Evolutionary conservation across 805 yeast species (phyloP), one percentile per base, ranked within the genome.

Genomic region (Lachancea kluyveri): DNA sequence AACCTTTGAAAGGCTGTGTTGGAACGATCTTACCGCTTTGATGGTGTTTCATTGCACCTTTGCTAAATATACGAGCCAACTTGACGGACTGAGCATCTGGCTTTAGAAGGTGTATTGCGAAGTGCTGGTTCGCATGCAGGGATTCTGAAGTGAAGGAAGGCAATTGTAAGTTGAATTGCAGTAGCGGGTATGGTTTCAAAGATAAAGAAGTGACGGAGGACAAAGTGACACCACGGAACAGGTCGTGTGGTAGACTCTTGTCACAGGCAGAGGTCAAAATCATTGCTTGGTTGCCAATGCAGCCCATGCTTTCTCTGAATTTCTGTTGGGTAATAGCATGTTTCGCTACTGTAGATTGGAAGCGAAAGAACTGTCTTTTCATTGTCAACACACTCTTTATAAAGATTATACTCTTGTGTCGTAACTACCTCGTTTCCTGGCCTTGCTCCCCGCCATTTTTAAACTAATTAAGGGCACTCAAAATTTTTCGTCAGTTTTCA

Each of bases 131-230:
- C n/a, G 65, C 59, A 46, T 82, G 85, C 17, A 90, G 60, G 8
- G 73, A 62, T 5, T 64, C 61, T 0, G 94, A 79, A 0, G 97
- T 88, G 19, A 78, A 68, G 4, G 95, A 84, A 0, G 97, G 97
- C 9, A 77, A 62, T 55, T 84, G 94, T 22, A 90, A 62, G 53
- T 90, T 90, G 63, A 90, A 88, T 47, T 85, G 92, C 1, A 90
- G 49, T 33, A 88, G 58, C 1, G 95, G 94, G 9, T 65, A 66
- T 0, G 96, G 96, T 28, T 69, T 65, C 17, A 87, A 71, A 1
- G 94, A 77, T 9, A 90, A 60, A 1, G 96, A 87, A 8, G 85
- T 74, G 26, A 87, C 84, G 1, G 95, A 85, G 3, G 95, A 82
- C 2, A 90, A 63, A 0, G 96, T 86, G 65, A 84, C 74, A 0